Evolutionary conservation across 495 filamentous ascomycete species (phyloP), one percentile per base, ranked within the genome.

Genomic region (Collariella sp.): DNA sequence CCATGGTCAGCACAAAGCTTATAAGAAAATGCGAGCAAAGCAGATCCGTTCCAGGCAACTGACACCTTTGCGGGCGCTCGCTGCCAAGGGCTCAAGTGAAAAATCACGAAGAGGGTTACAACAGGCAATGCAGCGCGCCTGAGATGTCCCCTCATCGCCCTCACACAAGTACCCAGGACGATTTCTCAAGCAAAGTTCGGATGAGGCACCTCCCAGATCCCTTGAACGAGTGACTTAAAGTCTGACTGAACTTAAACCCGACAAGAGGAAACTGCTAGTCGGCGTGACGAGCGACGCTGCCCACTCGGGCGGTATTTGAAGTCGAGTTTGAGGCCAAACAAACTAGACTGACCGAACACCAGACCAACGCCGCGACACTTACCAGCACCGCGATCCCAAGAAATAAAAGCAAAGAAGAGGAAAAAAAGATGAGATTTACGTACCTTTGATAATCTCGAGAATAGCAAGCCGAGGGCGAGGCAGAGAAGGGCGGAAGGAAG

Each of bases 371-470:
- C 35, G 20, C 43, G 19, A 24, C 33, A 19, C 31, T 38, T 33
- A 20, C 18, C 19, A 15, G 6, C 20, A 7, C 18, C 50, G 20
- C 12, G 13, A 18, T 44, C 0, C 15, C 13, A 23, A 36, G 11
- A 19, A 54, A 4, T 6, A 16, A 12, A 23, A 5, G 0, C 19
- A 2, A 35, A 15, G 36, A n/a, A 23, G n/a, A 35, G 44, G 5
- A 6, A 31, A 6, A 12, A 23, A 16, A 13, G n/a, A n/a, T n/a
- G n/a, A 7, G 19, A 3, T 19, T 46, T 39, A 54, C 51, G 26
- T 54, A 40, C 42, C 34, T 46, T 38, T 36, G 46, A 12, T 43
- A 29, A 20, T 41, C 13, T 45, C 42, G 48, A 11, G 47, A 50
- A 7, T 12, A 10, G 18, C 19, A 12, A 41, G 40, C 29, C 33